Evolutionary conservation across 768 basidiomycete species (phyloP), one percentile per base, ranked within the genome.

Genomic region (Galerina sulciceps): DNA sequence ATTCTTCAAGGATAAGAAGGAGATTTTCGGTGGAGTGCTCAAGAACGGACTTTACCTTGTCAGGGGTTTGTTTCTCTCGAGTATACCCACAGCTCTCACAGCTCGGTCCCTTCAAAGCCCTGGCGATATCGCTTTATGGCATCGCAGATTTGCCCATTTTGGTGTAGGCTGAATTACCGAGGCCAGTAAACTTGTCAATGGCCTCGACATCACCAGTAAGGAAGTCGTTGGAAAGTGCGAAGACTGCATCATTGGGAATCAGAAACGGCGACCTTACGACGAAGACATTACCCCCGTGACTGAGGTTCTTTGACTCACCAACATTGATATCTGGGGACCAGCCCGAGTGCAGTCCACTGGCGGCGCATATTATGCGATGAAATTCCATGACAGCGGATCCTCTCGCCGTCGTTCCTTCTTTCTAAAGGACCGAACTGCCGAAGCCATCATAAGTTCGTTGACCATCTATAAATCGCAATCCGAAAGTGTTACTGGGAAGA

Each of bases 221-320:
- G 18, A 59, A 1, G n/a, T 18, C 0, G 4, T 17, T 4, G 61
- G 61, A 3, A 43, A 48, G 14, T 63, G 61, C 31, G 57, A 63
- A 22, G 61, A 63, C 34, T 63, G 61, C 38, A 59, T 63, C 3
- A n/a, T 59, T 5, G 61, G 42, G 10, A 63, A 63, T 8, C 53
- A 55, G 37, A 55, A 54, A n/a, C 53, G 36, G 10, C 53, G 47
- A 1, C 43, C 57, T n/a, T 63, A 59, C 22, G 57, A 59, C 50
- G 49, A 46, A 5, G 9, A 20, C 1, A 17, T 63, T 1, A 35
- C 18, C 0, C 54, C 41, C 1, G 53, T 36, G 10, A 37, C 6
- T 1, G 40, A 54, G 14, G 13, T 55, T 1, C 15, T 54, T 2
- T 6, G 9, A n/a, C 40, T 48, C 13, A 52, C 51, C 10, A 40